Percentiles rank a stretch among this genome's conserved stretches.
These are phyloP conservation scores for Rhododendron henanense DNA, from an alignment of 148 eudicot species.

Conservation along the genomic window DNA sequence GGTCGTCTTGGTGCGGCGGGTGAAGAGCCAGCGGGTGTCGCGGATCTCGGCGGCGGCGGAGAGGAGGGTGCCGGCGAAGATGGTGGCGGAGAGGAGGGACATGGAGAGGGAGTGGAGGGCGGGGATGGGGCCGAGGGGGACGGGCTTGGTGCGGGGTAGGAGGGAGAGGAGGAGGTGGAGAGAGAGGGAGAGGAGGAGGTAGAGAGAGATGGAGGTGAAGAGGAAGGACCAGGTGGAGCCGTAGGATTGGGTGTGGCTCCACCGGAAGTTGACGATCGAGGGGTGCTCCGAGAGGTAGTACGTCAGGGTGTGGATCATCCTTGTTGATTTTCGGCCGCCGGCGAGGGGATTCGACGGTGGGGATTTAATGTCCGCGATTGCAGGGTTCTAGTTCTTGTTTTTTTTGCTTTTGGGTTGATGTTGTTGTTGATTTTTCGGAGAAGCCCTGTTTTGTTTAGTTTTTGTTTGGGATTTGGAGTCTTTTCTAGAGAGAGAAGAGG, in stretches of 20 bases:
- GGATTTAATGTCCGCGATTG: background rate
- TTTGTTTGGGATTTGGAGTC: background rate
- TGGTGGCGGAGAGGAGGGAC: constrained; percentile 1
- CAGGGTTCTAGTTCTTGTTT: background rate
- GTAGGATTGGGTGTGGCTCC: constrained; percentile 2
- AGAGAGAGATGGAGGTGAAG: constrained; percentile 1
- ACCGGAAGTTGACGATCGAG: background rate
- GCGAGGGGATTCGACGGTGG: background rate
- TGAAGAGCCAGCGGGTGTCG: constrained; percentile 76
- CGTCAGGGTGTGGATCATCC: background rate
- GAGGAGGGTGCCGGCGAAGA: constrained; percentile 5
- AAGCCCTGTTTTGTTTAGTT: background rate
- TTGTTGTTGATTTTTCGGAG: background rate
- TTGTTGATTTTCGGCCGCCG: background rate
- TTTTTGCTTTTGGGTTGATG: background rate
- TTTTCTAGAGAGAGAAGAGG: background rate
- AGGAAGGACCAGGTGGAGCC: constrained; percentile 10
- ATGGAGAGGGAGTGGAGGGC: constrained; percentile 6
- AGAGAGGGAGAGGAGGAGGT: background rate
- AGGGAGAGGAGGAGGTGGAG: background rate
- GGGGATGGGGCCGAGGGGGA: constrained; percentile 4
- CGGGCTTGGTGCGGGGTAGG: background rate
- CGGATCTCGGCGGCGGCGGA: constrained; percentile 83
- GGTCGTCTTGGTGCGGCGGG: constrained; percentile 43
- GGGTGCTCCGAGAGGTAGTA: constrained; percentile 9